Evolutionary conservation across 306 rosid genomes (phyloP).

Genomic region (Prunus dulcis): DNA sequence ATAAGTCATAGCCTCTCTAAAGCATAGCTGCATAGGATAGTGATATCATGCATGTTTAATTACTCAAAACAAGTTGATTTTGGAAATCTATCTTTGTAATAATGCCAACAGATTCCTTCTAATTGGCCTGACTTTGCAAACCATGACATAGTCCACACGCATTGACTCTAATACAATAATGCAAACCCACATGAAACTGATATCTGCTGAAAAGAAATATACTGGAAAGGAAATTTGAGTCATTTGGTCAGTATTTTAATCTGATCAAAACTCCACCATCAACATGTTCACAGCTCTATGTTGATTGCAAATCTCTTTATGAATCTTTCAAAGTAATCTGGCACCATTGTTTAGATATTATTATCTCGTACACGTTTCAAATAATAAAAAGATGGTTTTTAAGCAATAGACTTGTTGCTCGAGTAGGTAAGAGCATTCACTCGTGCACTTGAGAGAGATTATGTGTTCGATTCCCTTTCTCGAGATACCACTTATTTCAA

Average conservation of each 20-base stretch:
- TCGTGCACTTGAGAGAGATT: fast-evolving
- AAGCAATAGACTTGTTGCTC: too few relatives aligned
- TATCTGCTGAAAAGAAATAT: background rate
- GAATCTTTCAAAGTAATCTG: background rate
- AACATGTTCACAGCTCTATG: background rate
- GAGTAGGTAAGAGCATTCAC: too few relatives aligned
- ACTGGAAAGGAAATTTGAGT: background rate
- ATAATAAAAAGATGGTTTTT: too few relatives aligned
- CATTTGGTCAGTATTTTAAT: background rate
- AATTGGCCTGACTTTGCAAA: background rate
- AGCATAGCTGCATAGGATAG: background rate
- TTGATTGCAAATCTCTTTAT: background rate
- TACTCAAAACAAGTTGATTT: background rate
- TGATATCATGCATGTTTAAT: background rate
- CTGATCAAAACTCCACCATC: background rate
- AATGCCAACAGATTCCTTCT: background rate
- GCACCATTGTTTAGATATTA: background rate
- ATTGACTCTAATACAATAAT: background rate
- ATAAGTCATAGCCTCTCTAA: background rate
- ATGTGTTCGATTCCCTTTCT: too few relatives aligned
- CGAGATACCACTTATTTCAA: too few relatives aligned
- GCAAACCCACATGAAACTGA: background rate
- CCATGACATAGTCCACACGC: background rate
- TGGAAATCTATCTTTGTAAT: background rate
- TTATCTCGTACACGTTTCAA: too few relatives aligned